These are phyloP conservation scores for Tetrahymena elliotti DNA, from an alignment of 73 alveolate genomes.

Conservation along the genomic window DNA sequence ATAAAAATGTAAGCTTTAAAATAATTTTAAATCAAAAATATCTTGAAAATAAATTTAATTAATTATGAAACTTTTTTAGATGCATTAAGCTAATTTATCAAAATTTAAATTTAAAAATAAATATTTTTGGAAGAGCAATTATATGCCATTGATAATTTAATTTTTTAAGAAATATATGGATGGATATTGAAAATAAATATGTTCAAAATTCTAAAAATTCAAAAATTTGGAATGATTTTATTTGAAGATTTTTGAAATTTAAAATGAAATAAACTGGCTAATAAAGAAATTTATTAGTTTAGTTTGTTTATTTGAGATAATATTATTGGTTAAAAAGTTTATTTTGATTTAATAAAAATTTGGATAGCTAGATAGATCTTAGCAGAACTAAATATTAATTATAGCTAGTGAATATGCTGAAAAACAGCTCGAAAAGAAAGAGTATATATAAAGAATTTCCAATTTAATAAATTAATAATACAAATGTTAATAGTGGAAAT, in stretches of 20 bases:
- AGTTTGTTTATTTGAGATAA: background rate
- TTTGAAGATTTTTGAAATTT: background rate
- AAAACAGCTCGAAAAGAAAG: background rate
- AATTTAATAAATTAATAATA: background rate
- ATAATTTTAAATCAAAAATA: no score
- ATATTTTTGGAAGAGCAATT: no score
- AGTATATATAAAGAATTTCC: background rate
- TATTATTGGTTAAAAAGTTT: background rate
- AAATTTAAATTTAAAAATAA: no score
- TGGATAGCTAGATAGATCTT: background rate
- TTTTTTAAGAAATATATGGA: no score
- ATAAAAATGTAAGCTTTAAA: no score
- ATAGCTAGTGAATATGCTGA: background rate
- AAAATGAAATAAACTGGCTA: background rate
- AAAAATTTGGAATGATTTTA: background rate
- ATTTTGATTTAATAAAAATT: background rate
- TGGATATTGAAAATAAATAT: background rate
- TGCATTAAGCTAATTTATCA: no score
- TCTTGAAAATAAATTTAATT: no score
- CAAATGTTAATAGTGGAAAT: background rate
- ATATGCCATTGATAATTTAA: no score
- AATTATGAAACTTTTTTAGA: no score
- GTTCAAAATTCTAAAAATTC: background rate
- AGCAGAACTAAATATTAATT: background rate
- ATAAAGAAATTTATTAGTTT: background rate